Base-by-base conservation (phyloP, 352 stramenopile genomes). In the Globisporangium takayamanum region DNA sequence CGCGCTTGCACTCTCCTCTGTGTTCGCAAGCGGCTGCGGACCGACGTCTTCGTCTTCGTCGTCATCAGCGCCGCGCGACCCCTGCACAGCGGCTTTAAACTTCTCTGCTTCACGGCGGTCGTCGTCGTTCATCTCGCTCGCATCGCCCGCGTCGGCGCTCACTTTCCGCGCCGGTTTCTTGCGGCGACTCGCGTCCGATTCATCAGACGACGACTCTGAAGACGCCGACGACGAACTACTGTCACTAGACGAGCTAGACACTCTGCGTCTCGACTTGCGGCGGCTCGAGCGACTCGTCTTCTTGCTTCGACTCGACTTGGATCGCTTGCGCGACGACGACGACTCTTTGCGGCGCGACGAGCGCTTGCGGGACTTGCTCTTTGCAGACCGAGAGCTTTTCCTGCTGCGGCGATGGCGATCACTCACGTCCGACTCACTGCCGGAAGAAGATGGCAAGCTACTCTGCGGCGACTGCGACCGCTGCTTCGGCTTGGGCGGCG, bases 31-130 rank as follows among this genome's bases (percentile, higher is more conserved):
- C 41, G 75, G 77, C 59, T 97, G 82, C 6, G 94, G 94, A 15
- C 87, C 84, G 52, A 97, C 93, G 18, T 95, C 89, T 2, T 90
- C 78, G 16, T 95, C 79, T 10, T 96, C 85, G 3, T 96, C 84
- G 3, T 82, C 78, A 5, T 86, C 65, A 1, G 78, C 48, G n/a
- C 51, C 63, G 5, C 60, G 73, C 11, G 60, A 47, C 12, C 73
- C 72, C 64, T 98, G 89, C 3, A 98, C 88, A 0, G 84, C 88
- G 10, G 73, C 70, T 63, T 97, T 97, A 66, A 97, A 97, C 50
- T 91, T 85, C 55, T 74, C 67, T 0, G 85, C 87, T 76, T 98
- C 89, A 8, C 69, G 67, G 2, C 78, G 70, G 11, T 95, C 87
- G 16, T 82, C 72, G 5, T 88, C 80, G 53, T 80, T 59, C 45